Conservation (phyloP, 164 flowering plant species). For the Chimonanthus salicifolius region DNA sequence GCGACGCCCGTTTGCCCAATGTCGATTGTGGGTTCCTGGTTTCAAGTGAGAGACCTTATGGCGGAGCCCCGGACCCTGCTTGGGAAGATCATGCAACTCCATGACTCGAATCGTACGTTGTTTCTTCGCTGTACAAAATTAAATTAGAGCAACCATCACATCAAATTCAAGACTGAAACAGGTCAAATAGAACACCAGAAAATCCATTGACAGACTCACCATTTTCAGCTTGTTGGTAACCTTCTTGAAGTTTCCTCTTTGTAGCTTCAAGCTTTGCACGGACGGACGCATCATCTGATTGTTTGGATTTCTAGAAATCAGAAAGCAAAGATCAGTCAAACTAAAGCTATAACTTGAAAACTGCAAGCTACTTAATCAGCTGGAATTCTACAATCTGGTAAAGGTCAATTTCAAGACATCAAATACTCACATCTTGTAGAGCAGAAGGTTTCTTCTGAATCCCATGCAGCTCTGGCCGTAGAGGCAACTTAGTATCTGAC, state of each 20-base stretch:
- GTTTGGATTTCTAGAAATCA: slow-evolving; percentile 35
- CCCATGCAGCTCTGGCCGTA: slow-evolving; percentile 24
- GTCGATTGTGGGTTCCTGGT: slow-evolving; percentile 46
- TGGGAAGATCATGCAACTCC: slow-evolving; percentile 75
- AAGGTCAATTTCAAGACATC: not conserved
- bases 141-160: not conserved
- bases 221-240: slow-evolving; percentile 75
- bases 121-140: slow-evolving; percentile 56
- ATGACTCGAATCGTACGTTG: slow-evolving; percentile 76
- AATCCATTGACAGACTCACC: slow-evolving; percentile 30
- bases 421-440: slow-evolving; percentile 41
- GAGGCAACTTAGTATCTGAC: slow-evolving; percentile 26
- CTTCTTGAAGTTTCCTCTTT: slow-evolving; percentile 65
- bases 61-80: slow-evolving; percentile 33
- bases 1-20: slow-evolving; percentile 49
- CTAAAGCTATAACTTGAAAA: not conserved
- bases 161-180: not conserved
- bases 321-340: slow-evolving; percentile 1
- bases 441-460: slow-evolving; percentile 32
- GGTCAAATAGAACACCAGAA: not conserved
- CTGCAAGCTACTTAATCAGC: not conserved
- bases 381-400: too few relatives aligned
- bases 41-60: slow-evolving; percentile 34
- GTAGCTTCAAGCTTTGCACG: slow-evolving; percentile 53
- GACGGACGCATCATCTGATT: slow-evolving; percentile 35